phyloP scores from a whole-genome alignment of 495 filamentous ascomycete species.

The Neurospora cerealis region DNA sequence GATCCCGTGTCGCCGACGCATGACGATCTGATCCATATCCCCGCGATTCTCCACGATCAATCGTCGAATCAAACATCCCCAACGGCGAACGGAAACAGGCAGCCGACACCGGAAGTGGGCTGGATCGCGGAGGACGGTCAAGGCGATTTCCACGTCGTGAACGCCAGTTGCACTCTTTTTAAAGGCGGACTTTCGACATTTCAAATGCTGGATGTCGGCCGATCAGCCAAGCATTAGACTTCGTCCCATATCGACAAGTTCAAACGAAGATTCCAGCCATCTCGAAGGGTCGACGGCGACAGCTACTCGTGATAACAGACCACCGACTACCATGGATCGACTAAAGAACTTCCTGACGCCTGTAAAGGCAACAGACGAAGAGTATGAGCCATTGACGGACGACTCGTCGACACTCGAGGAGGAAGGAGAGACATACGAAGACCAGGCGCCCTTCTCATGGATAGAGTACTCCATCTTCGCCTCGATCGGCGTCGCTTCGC shows the following conservation, averaged over 20 bases:
- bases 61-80: not conserved
- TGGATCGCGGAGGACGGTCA: not conserved
- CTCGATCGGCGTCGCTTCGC: constrained; percentile 83
- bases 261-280: not conserved
- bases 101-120: not conserved
- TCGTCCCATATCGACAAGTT: not conserved
- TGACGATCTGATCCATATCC: not conserved
- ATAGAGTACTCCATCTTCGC: constrained; percentile 78
- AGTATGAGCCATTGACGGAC: constrained; percentile 48
- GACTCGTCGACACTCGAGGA: constrained; percentile 21
- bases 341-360: constrained; percentile 19
- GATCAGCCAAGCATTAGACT: not conserved
- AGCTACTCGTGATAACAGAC: not conserved
- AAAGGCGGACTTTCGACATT: not conserved
- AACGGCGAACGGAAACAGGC: not conserved
- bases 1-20: not conserved
- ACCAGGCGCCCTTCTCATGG: constrained; percentile 53
- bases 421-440: constrained; percentile 23
- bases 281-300: not conserved
- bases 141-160: not conserved
- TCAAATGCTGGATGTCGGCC: not conserved
- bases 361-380: constrained; percentile 28
- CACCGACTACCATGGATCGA: constrained; percentile 16
- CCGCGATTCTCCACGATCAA: not conserved
- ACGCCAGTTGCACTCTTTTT: not conserved